Evolutionary conservation across 1,284 basidiomycete genomes (phyloP), one percentile per base, ranked within the genome.

Genomic region (Irpex lacteus): DNA sequence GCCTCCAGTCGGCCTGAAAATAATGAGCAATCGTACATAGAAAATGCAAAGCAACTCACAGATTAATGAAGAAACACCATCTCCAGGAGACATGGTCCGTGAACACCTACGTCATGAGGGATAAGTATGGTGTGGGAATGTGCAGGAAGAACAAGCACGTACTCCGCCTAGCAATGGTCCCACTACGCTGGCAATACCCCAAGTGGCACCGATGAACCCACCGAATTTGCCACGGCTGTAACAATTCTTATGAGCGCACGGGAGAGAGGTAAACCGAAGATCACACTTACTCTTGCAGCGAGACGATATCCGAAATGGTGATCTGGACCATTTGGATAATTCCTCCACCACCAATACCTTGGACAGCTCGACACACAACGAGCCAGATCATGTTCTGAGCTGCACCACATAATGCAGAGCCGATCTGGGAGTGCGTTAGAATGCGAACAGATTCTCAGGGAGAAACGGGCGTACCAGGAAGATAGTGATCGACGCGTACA

Each of bases 291-390:
- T 90, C 87, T 78, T 88, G 80, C 36, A 94, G 75, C 1, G 90
- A 84, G 1, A 93, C 89, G 36, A 95, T 92, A 71, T 95, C 94
- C 44, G 88, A 86, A 11, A 95, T 86, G 0, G 86, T 88, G 70
- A 96, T 94, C 60, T 92, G 77, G 3, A 82, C 79, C 40, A 88
- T 76, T 61, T 84, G 85, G 6, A 92, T 80, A 65, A 92, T 89
- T 1, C 90, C 91, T 8, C 92, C 91, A 3, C 92, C 92, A 34
- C 93, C 93, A 34, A 94, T 85, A 9, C 93, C 94, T 73, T 95
- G 94, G 0, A 96, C 78, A 1, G 90, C 93, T 68, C 94, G 84
- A 57, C 83, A 86, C 1, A 90, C 80, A 53, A 92, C 86, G 13
- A 95, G 78, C 92, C 80, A 89, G 2, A 79, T 82, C 84, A 94